Base-by-base conservation (phyloP, 2,329 filamentous ascomycete genomes). In the Fusarium keratoplasticum region DNA sequence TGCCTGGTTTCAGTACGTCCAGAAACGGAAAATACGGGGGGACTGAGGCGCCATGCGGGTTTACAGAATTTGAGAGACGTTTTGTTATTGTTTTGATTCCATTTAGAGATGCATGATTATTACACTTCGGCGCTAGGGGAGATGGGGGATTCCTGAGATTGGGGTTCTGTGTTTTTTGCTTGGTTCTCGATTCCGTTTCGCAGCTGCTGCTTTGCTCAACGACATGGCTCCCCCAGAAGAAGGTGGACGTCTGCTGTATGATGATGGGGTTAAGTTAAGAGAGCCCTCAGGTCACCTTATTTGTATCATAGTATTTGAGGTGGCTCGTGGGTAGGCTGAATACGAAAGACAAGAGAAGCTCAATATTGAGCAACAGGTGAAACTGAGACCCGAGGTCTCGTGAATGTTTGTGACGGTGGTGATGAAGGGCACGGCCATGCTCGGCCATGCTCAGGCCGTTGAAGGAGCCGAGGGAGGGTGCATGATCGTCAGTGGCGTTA, bases 51-150 rank as follows among this genome's bases (percentile, higher is more conserved):
- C 70, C 67, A 71, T 59, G 60, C 60, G 47, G 59, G 25, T 67
- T 63, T 69, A 61, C 64, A 69, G 59, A 61, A 54, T 57, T 61
- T 65, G 66, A 65, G 55, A 57, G 64, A 57, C 33, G 64, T 65
- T 47, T 38, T 57, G 44, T 66, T 67, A 66, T 57, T 63, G 61
- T 64, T 55, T 75, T 77, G 66, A 27, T 70, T 64, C 63, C 61
- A 61, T 72, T 68, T 78, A 78, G 73, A 78, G 66, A 71, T 63
- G 71, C 63, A 70, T 40, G 57, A 75, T 54, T 71, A 61, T 64
- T 76, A 64, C 38, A 67, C 59, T 67, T 55, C 13, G 76, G 76
- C 75, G 76, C 71, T 72, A 67, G 27, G 70, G 71, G 62, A 70
- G 71, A 70, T 27, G 66, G 66, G 31, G 25, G 58, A 54, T 47